Evolutionary conservation across 768 basidiomycete genomes (phyloP).

Genomic region (Lentinus tigrinus): DNA sequence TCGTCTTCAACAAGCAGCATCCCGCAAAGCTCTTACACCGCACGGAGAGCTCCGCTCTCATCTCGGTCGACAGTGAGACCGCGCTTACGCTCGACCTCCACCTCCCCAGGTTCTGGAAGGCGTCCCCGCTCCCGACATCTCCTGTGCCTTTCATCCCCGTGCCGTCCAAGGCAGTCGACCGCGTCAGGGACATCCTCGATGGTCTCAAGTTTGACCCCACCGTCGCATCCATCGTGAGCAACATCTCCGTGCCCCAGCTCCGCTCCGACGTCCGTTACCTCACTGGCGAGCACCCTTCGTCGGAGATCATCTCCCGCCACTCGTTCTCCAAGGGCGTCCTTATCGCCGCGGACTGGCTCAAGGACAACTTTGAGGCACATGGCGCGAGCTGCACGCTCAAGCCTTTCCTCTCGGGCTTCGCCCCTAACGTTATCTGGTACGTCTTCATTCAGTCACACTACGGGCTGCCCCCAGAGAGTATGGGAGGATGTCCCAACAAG

Average conservation of each 20-base stretch:
- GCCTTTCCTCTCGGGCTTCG: slow-evolving; percentile 68
- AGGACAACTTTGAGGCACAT: slow-evolving; percentile 64
- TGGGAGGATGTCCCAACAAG: too few species aligned
- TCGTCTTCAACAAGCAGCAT: background rate
- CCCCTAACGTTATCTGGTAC: slow-evolving; percentile 87
- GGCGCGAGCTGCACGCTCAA: slow-evolving; percentile 74
- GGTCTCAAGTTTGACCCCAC: slow-evolving; percentile 66
- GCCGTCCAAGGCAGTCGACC: slow-evolving; percentile 49
- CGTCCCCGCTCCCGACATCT: slow-evolving; percentile 53
- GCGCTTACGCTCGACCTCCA: slow-evolving; percentile 36
- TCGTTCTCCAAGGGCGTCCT: slow-evolving; percentile 70
- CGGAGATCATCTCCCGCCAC: slow-evolving; percentile 76
- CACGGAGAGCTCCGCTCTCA: slow-evolving; percentile 44
- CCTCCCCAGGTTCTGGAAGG: slow-evolving; percentile 73
- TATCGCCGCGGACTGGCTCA: slow-evolving; percentile 74
- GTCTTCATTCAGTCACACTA: background rate
- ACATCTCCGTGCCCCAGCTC: slow-evolving; percentile 66
- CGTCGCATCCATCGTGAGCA: slow-evolving; percentile 65
- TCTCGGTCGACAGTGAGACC: slow-evolving; percentile 40
- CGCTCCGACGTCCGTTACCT: slow-evolving; percentile 74
- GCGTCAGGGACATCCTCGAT: slow-evolving; percentile 56
- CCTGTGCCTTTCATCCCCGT: slow-evolving; percentile 57
- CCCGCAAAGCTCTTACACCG: slow-evolving; percentile 37
- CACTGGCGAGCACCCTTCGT: slow-evolving; percentile 78
- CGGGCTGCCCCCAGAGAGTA: too few species aligned